Conservation (phyloP, 2,329 filamentous ascomycete genomes). For the Calonectria ilicicola region DNA sequence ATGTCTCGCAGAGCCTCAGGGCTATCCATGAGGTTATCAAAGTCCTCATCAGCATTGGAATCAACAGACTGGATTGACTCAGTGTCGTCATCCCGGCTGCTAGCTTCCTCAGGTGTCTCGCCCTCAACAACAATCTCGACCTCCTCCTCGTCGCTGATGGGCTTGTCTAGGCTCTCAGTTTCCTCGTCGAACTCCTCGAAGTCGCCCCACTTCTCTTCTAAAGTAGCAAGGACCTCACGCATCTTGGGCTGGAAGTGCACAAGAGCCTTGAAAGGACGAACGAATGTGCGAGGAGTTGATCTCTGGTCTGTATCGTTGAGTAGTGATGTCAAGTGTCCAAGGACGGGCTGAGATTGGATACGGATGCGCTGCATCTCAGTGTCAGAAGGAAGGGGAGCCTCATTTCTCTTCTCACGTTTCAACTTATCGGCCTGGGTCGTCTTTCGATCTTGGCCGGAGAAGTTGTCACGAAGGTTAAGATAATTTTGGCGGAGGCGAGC, state of each 20-base stretch:
- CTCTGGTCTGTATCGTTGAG: conserved; percentile 51
- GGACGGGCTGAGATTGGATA: conserved; percentile 55
- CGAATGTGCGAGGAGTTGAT: conserved; percentile 53
- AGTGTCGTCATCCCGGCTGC: conserved; percentile 41
- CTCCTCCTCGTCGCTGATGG: conserved; percentile 40
- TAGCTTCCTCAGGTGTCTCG: conserved; percentile 24
- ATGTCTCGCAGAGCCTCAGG: conserved; percentile 54
- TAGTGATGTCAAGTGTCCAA: conserved; percentile 52
- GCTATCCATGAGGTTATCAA: conserved; percentile 52
- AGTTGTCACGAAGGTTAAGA: conserved; percentile 21
- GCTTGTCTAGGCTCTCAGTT: conserved; percentile 36
- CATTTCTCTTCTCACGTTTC: conserved; percentile 38
- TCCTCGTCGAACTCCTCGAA: conserved; percentile 47
- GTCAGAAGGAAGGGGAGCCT: conserved; percentile 35
- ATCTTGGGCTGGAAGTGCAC: conserved; percentile 57
- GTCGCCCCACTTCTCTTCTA: conserved; percentile 57
- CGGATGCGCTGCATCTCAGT: conserved; percentile 51
- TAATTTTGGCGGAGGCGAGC: conserved; percentile 49
- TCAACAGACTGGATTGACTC: conserved; percentile 51
- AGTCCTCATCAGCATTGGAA: conserved; percentile 50
- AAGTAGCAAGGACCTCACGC: conserved; percentile 50
- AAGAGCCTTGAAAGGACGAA: conserved; percentile 55
- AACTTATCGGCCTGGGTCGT: background rate
- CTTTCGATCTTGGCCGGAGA: conserved; percentile 16
- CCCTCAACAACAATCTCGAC: conserved; percentile 41